Conservation (phyloP, 495 filamentous ascomycete species). For the Talaromyces trachyspermus region DNA sequence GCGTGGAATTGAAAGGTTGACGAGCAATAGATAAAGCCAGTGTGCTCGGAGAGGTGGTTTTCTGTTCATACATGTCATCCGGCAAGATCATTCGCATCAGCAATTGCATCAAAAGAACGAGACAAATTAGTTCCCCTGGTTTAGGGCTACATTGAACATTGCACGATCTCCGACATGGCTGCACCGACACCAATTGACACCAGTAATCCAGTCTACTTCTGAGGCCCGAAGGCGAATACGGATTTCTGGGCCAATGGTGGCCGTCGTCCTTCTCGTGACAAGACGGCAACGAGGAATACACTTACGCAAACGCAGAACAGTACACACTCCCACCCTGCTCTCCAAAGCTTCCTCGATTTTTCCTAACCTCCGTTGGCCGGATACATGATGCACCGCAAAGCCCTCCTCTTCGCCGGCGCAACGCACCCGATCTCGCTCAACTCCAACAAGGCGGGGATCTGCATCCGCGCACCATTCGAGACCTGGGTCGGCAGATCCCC, state of each 20-base stretch:
- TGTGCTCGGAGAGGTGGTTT: no score
- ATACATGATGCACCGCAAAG: conserved; percentile 62
- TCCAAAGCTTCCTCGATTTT: background rate
- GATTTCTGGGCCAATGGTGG: conserved; percentile 34
- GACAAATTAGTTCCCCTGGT: no score
- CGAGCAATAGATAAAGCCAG: no score
- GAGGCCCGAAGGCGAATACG: conserved; percentile 17
- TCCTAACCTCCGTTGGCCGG: conserved; percentile 8
- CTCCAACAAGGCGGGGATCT: conserved; percentile 27
- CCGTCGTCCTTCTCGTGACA: conserved; percentile 19
- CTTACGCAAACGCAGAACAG: conserved; percentile 25
- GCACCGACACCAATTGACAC: background rate
- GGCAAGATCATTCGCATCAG: no score
- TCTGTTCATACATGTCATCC: no score
- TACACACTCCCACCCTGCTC: background rate
- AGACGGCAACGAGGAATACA: conserved; percentile 8
- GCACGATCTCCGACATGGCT: no score
- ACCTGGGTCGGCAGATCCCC: conserved; percentile 49
- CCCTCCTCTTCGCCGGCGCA: conserved; percentile 38
- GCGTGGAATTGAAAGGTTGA: no score
- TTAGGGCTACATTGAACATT: no score
- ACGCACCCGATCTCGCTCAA: conserved; percentile 25
- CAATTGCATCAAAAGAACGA: no score
- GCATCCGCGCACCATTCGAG: conserved; percentile 38
- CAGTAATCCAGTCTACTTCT: conserved; percentile 27